A percentile compares a stretch with the other conserved stretches of the same genome.
phyloP scores from a whole-genome alignment of 2,329 filamentous ascomycete genomes.

The Hymenoscyphus albidus region DNA sequence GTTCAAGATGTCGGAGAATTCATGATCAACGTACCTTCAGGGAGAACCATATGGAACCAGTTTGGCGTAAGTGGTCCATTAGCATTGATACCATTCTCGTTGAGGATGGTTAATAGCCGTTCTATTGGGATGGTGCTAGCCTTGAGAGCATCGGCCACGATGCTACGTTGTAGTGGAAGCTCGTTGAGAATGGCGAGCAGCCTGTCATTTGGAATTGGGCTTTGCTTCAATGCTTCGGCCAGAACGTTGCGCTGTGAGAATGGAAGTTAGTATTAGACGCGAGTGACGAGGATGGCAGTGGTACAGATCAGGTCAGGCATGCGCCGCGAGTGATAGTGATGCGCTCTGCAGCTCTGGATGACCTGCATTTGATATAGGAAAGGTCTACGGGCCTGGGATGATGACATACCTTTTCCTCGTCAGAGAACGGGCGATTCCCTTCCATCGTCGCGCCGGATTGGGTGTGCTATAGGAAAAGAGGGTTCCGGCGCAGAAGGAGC shows the following conservation, averaged over 20 bases:
- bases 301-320: constrained; percentile 14
- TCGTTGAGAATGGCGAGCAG: constrained; percentile 42
- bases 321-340: constrained; percentile 20
- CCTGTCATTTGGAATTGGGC: constrained; percentile 41
- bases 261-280: constrained; percentile 26
- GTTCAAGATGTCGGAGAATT: constrained; percentile 16
- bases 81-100: constrained; percentile 28
- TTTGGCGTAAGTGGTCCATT: constrained; percentile 37
- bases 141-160: constrained; percentile 51
- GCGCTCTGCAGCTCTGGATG: constrained; percentile 12
- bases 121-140: constrained; percentile 41
- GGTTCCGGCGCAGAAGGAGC: constrained; percentile 15
- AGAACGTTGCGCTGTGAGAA: constrained; percentile 40
- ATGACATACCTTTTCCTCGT: constrained; percentile 34
- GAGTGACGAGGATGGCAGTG: constrained; percentile 18
- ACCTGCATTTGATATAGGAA: constrained; percentile 3
- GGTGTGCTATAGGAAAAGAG: constrained; percentile 7
- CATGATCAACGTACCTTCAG: constrained; percentile 40
- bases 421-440: constrained; percentile 25
- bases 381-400: not conserved
- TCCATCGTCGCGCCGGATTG: constrained; percentile 23
- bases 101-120: constrained; percentile 41
- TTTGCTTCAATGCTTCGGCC: constrained; percentile 49
- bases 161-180: constrained; percentile 33
- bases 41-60: constrained; percentile 48